Evolutionary conservation across 2,329 filamentous ascomycete species (phyloP).

Genomic region (Cladobotryum protrusum): DNA sequence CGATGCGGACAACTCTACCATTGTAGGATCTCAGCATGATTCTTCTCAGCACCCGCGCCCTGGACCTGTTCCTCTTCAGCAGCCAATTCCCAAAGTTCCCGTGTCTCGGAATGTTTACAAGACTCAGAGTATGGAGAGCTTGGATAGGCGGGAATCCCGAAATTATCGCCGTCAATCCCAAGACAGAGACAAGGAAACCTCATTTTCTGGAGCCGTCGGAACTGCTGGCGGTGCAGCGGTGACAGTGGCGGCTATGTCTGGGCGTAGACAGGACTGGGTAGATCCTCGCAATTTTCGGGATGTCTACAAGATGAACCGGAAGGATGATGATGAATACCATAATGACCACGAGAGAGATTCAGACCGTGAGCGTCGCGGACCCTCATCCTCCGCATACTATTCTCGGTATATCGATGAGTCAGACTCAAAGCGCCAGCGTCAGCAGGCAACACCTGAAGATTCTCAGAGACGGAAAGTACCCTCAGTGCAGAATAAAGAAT

Average conservation of each 20-base stretch:
- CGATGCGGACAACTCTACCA: conserved; percentile 49
- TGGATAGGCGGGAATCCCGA: conserved; percentile 29
- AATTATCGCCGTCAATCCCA: conserved; percentile 27
- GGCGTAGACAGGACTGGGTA: not conserved
- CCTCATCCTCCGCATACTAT: not conserved
- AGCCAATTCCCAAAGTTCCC: conserved; percentile 73
- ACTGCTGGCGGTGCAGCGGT: conserved; percentile 43
- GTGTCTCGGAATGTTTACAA: conserved; percentile 65
- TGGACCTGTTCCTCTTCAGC: conserved; percentile 65
- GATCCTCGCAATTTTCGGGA: not conserved
- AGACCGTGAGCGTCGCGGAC: not conserved
- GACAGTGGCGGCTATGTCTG: conserved; percentile 16
- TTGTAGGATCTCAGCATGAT: conserved; percentile 37
- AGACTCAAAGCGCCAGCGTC: not conserved
- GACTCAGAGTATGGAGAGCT: conserved; percentile 34
- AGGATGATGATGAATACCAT: not conserved
- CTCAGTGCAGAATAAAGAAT: too few species aligned
- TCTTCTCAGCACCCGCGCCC: conserved; percentile 41
- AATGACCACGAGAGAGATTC: not conserved
- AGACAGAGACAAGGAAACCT: conserved; percentile 29
- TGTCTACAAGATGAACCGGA: not conserved
- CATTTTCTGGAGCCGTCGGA: conserved; percentile 37
- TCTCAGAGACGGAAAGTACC: too few species aligned
- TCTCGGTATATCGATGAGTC: not conserved
- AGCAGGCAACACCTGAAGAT: too few species aligned